Evolutionary conservation across 2,329 filamentous ascomycete genomes (phyloP).

Genomic region (Seiridium cupressi): DNA sequence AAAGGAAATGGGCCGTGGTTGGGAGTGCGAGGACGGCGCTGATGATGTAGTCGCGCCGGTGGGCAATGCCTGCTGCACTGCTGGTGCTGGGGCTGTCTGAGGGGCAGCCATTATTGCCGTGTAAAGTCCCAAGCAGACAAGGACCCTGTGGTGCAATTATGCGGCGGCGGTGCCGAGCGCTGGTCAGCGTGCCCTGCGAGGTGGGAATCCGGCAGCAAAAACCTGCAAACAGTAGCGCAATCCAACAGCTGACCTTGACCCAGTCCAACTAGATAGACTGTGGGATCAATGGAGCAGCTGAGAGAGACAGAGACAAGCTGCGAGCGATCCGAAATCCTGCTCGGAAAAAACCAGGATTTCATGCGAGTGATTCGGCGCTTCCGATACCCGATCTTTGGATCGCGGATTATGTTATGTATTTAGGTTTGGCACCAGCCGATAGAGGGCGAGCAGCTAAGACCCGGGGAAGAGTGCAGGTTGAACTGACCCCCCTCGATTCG

Average conservation of each 20-base stretch:
- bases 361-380: slow-evolving; percentile 3
- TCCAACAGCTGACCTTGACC: slow-evolving; percentile 7
- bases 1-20: not conserved
- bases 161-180: slow-evolving; percentile 3
- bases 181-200: not conserved
- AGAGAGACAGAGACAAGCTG: not conserved
- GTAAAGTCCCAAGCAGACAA: slow-evolving; percentile 2
- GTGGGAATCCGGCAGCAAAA: slow-evolving; percentile 1
- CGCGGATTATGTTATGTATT: not conserved
- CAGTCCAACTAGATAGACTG: not conserved
- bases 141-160: slow-evolving; percentile 1
- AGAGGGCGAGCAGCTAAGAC: not conserved
- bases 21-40: not conserved
- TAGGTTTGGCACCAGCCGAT: not conserved
- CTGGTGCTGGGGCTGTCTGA: slow-evolving; percentile 1
- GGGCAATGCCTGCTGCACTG: slow-evolving; percentile 1
- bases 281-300: not conserved
- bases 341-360: slow-evolving; percentile 2
- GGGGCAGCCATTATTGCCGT: slow-evolving; percentile 8
- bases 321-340: not conserved
- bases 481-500: not conserved
- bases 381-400: not conserved
- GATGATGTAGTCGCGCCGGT: slow-evolving; percentile 7
- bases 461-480: not conserved
- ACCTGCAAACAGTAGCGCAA: slow-evolving; percentile 7